phyloP scores from a whole-genome alignment of 305 asterid genomes.

The Salvia sclarea region DNA sequence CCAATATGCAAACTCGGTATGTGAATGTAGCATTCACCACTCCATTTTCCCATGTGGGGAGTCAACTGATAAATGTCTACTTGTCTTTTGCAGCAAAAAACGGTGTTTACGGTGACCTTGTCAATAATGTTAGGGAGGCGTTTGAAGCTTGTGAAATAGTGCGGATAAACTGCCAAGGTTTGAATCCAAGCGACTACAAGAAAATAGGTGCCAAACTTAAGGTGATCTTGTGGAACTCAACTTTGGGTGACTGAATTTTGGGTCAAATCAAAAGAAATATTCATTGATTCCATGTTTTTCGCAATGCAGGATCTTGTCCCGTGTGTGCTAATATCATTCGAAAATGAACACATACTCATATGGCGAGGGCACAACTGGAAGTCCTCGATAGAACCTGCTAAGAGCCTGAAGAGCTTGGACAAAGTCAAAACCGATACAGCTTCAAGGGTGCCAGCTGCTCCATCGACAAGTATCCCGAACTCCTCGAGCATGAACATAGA shows the following conservation, averaged over 20 bases:
- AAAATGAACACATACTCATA: conserved; percentile 74
- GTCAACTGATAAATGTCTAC: conserved; percentile 24
- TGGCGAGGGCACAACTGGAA: conserved; percentile 90
- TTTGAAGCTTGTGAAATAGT: conserved; percentile 92
- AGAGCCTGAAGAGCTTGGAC: conserved; percentile 36
- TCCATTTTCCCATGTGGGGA: conserved; percentile 19
- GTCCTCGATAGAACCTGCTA: conserved; percentile 47
- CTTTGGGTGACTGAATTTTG: conserved; percentile 14
- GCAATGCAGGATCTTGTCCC: conserved; percentile 89
- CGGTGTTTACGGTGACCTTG: conserved; percentile 77
- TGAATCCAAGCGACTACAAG: conserved; percentile 78
- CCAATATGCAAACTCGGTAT: conserved; percentile 91
- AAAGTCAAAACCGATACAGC: conserved; percentile 37
- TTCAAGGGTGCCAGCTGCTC: conserved; percentile 23
- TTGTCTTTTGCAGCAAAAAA: conserved; percentile 71
- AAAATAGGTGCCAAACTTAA: conserved; percentile 92
- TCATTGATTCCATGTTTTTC: conserved; percentile 17
- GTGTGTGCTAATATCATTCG: conserved; percentile 84
- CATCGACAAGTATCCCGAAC: conserved; percentile 39
- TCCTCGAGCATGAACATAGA: conserved; percentile 15
- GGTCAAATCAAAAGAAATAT: conserved; percentile 3
- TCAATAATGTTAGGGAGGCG: conserved; percentile 73
- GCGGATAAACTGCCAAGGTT: conserved; percentile 80
- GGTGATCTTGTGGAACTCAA: conserved; percentile 55
- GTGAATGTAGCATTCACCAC: conserved; percentile 10